Evolutionary conservation across 2,329 filamentous ascomycete species (phyloP).

Genomic region (Fusarium decemcellulare): DNA sequence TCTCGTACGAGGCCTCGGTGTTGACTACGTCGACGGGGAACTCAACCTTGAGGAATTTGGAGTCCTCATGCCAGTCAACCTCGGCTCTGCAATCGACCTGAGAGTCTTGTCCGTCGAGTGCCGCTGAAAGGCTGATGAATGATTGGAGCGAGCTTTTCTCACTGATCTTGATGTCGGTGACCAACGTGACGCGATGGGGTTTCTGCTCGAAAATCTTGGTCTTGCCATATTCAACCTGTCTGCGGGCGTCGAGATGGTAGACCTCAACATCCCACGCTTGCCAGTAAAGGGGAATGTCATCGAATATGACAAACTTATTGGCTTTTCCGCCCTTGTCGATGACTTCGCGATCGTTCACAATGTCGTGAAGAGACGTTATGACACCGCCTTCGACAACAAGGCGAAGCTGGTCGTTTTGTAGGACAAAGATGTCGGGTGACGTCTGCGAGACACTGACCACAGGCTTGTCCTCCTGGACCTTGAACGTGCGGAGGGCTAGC

Average conservation of each 20-base stretch:
- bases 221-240: constrained; percentile 78
- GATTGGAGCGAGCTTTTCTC: constrained; percentile 89
- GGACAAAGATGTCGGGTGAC: constrained; percentile 76
- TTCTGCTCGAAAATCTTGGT: constrained; percentile 81
- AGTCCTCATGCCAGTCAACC: constrained; percentile 97
- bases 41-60: constrained; percentile 99
- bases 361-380: constrained; percentile 89
- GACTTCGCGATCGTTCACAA: constrained; percentile 80
- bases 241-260: constrained; percentile 89
- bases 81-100: constrained; percentile 85
- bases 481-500: constrained; percentile 65
- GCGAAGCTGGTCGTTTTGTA: constrained; percentile 83
- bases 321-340: constrained; percentile 82
- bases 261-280: constrained; percentile 99
- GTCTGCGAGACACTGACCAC: constrained; percentile 68
- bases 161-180: constrained; percentile 90
- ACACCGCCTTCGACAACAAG: constrained; percentile 81
- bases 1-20: constrained; percentile 95
- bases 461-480: constrained; percentile 58
- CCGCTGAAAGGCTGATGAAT: constrained; percentile 83
- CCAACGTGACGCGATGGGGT: constrained; percentile 83
- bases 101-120: constrained; percentile 70
- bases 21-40: constrained; percentile 94
- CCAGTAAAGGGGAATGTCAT: constrained; percentile 98
- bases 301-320: constrained; percentile 94